Evolutionary conservation across 2,329 filamentous ascomycete species (phyloP).

Genomic region (Corniculantispora saksenae): DNA sequence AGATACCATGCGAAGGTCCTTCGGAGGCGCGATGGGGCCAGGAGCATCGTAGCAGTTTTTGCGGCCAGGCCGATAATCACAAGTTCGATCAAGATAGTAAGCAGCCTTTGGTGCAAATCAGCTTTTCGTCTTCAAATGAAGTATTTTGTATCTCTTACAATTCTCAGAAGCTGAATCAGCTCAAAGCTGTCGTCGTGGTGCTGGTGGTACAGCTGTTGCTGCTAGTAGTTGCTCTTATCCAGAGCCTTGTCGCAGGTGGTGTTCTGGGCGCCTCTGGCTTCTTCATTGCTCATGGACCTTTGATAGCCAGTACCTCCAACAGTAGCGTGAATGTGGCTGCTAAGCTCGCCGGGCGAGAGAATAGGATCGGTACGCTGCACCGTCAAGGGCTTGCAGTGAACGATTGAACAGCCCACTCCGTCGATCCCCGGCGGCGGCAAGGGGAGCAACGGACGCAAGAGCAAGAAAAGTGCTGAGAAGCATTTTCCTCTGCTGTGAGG

Average conservation of each 20-base stretch:
- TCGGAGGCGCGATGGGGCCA: constrained; percentile 57
- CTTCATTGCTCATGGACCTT: constrained; percentile 52
- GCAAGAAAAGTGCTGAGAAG: background rate
- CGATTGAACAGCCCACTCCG: constrained; percentile 26
- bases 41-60: constrained; percentile 24
- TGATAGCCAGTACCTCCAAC: constrained; percentile 64
- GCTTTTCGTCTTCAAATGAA: background rate
- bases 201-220: constrained; percentile 55
- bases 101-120: constrained; percentile 23
- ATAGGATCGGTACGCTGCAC: constrained; percentile 60
- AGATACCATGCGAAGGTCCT: constrained; percentile 66
- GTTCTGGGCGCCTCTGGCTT: constrained; percentile 55
- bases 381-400: constrained; percentile 29
- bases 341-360: constrained; percentile 52
- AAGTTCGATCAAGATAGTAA: constrained; percentile 31
- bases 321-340: constrained; percentile 61
- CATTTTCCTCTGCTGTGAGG: background rate
- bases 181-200: constrained; percentile 58
- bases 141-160: constrained; percentile 22
- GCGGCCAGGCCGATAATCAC: constrained; percentile 29
- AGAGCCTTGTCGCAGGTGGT: constrained; percentile 64
- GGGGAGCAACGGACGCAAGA: background rate
- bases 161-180: constrained; percentile 34
- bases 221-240: constrained; percentile 70
- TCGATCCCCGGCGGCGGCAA: constrained; percentile 7